Evolutionary conservation across 768 basidiomycete genomes (phyloP).

Genomic region (Xerocomus spinulosus): DNA sequence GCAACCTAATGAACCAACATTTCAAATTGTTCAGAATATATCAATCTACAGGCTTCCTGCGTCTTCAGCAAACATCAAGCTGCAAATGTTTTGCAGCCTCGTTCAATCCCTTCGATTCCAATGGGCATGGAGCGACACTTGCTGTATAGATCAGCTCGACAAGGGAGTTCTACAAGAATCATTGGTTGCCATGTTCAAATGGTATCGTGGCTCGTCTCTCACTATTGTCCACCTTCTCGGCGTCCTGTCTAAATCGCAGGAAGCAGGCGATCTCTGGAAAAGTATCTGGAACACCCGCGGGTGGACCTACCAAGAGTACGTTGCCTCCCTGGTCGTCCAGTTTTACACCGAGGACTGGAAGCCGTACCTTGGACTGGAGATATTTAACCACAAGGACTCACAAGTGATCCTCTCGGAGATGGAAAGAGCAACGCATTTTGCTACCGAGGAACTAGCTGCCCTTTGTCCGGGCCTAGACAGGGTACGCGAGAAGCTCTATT

Average conservation of each 20-base stretch:
- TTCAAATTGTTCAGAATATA: neutral
- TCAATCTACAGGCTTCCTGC: neutral
- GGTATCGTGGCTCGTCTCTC: neutral
- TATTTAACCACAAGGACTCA: neutral
- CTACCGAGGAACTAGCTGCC: neutral
- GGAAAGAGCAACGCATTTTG: neutral
- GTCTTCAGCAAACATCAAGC: neutral
- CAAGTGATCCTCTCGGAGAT: neutral
- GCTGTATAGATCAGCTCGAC: neutral
- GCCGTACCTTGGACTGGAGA: neutral
- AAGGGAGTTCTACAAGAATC: neutral
- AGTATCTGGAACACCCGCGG: neutral
- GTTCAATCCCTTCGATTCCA: neutral
- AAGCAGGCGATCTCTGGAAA: neutral
- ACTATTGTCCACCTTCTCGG: neutral
- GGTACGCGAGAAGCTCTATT: neutral
- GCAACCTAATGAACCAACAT: neutral
- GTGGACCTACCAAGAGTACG: constrained; percentile 1
- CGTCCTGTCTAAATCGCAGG: neutral
- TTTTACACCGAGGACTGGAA: neutral
- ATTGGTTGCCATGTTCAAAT: neutral
- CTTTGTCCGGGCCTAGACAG: neutral
- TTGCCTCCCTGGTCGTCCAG: neutral
- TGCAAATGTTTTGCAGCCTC: neutral
- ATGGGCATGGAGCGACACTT: neutral